Evolutionary conservation across 2,329 filamentous ascomycete species (phyloP).

Genomic region (Penicillium crustosum): DNA sequence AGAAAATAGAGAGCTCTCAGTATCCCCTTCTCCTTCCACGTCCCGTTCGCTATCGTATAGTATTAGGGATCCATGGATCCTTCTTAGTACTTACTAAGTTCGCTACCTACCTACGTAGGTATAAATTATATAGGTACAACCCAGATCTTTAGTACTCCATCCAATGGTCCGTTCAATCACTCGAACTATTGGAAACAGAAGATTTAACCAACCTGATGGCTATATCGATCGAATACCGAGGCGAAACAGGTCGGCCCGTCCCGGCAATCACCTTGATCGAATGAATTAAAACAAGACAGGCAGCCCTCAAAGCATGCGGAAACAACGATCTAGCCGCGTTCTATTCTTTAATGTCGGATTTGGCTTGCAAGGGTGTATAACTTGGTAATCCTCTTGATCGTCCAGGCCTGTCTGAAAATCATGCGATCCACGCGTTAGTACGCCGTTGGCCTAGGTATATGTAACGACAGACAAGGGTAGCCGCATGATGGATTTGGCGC

Average conservation of each 20-base stretch:
- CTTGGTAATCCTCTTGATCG: slow-evolving; percentile 22
- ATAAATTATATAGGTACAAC: no score
- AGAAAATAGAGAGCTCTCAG: no score
- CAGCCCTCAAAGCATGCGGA: slow-evolving; percentile 23
- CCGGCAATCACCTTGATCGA: slow-evolving; percentile 9
- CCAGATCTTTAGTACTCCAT: no score
- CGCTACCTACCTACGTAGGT: no score
- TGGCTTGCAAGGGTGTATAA: slow-evolving; percentile 22
- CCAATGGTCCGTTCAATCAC: no score
- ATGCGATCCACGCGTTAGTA: slow-evolving; percentile 11
- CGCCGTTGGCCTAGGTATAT: slow-evolving; percentile 13
- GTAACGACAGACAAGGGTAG: slow-evolving; percentile 19
- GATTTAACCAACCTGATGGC: slow-evolving; percentile 5
- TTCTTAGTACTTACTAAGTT: no score
- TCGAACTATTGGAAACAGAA: neutral
- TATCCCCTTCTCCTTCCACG: no score
- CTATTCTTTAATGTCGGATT: slow-evolving; percentile 24
- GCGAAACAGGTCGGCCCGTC: slow-evolving; percentile 14
- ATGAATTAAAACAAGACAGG: slow-evolving; percentile 5
- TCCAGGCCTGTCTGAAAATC: slow-evolving; percentile 21
- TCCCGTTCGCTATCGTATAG: no score
- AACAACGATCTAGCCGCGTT: slow-evolving; percentile 22
- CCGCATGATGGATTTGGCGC: slow-evolving; percentile 19
- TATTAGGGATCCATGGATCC: no score
- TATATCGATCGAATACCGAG: slow-evolving; percentile 15